Conservation (phyloP, 352 stramenopile species). For the Phytophthora citrophthora region DNA sequence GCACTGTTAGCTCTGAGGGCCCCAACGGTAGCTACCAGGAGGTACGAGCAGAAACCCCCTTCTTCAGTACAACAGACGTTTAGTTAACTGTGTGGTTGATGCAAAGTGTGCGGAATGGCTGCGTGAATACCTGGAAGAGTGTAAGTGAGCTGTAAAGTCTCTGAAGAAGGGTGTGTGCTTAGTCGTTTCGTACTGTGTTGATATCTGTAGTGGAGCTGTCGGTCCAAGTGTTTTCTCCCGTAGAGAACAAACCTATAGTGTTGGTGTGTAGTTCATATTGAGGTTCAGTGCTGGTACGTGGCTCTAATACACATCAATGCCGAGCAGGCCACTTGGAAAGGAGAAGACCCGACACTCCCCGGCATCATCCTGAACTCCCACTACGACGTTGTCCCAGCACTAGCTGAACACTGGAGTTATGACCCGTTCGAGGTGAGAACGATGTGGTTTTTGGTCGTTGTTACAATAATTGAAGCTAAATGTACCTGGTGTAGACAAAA, state of each 20-base stretch:
- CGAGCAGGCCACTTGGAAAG: constrained; percentile 86
- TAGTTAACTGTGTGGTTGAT: too few species aligned
- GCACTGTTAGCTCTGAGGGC: constrained; percentile 79
- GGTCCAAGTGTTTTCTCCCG: constrained; percentile 59
- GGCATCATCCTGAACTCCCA: constrained; percentile 95
- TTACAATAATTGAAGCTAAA: too few species aligned
- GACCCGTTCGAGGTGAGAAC: constrained; percentile 88
- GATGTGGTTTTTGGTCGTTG: not conserved
- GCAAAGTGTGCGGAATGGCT: constrained; percentile 75
- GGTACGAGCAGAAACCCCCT: constrained; percentile 22
- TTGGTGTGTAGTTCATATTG: constrained; percentile 53
- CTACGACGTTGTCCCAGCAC: constrained; percentile 96
- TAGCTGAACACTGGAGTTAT: constrained; percentile 88
- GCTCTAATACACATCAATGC: constrained; percentile 49
- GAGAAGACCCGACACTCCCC: constrained; percentile 86
- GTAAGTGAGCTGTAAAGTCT: constrained; percentile 22
- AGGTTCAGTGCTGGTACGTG: not conserved
- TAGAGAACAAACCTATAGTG: constrained; percentile 90
- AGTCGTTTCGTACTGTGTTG: constrained; percentile 9
- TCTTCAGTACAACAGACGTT: too few species aligned
- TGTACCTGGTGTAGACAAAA: constrained; percentile 70
- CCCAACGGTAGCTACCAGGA: constrained; percentile 67
- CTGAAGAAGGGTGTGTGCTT: not conserved
- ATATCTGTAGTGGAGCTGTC: constrained; percentile 42
- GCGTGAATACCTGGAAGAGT: constrained; percentile 51